Percentiles rank a stretch among this genome's conserved stretches.
phyloP scores from a whole-genome alignment of 106 monocot species.

The Phalaenopsis aphrodite region DNA sequence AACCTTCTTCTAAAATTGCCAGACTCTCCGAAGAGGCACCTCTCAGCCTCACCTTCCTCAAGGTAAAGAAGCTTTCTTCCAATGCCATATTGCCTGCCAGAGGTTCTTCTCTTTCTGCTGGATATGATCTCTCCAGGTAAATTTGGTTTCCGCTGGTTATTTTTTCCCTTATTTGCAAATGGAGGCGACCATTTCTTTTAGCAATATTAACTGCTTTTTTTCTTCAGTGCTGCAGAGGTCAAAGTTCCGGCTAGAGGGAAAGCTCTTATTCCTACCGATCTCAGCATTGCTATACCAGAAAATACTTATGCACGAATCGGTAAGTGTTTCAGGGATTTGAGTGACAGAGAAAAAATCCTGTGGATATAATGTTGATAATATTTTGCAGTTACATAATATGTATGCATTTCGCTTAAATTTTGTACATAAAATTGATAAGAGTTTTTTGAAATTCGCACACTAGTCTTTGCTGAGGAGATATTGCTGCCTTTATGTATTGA shows the following conservation, averaged over 20 bases:
- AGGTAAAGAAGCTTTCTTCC: constrained; percentile 57
- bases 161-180: not conserved
- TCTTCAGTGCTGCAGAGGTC: constrained; percentile 40
- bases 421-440: too few relatives aligned
- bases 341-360: too few relatives aligned
- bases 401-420: too few relatives aligned
- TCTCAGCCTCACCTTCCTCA: constrained; percentile 9
- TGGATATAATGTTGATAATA: too few relatives aligned
- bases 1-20: constrained; percentile 30
- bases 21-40: constrained; percentile 16
- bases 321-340: constrained; percentile 4
- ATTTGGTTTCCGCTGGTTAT: not conserved
- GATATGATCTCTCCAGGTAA: constrained; percentile 78
- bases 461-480: too few relatives aligned
- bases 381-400: too few relatives aligned
- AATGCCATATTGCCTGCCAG: constrained; percentile 57
- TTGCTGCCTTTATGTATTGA: too few relatives aligned
- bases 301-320: constrained; percentile 80
- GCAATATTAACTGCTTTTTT: not conserved
- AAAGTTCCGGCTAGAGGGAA: constrained; percentile 67
- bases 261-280: constrained; percentile 72
- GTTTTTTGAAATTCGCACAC: too few relatives aligned
- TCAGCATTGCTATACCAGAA: constrained; percentile 77
- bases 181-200: not conserved
- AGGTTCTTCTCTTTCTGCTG: constrained; percentile 58